Conservation (phyloP, 768 basidiomycete species). For the Tubosaeta sp. region DNA sequence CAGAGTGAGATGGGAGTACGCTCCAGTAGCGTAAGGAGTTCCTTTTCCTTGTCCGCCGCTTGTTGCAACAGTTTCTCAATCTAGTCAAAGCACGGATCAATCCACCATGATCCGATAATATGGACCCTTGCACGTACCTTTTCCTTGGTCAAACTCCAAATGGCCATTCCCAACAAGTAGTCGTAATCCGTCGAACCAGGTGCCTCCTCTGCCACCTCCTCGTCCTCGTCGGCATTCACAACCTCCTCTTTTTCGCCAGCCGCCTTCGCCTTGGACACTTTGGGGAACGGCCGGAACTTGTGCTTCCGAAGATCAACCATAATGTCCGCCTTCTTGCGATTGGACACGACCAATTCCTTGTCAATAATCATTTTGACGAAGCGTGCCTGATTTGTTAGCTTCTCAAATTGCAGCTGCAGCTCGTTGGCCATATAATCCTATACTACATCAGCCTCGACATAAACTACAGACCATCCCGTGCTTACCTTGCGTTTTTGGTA, state of each 20-base stretch:
- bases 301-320: slow-evolving; percentile 76
- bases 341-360: slow-evolving; percentile 74
- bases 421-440: slow-evolving; percentile 85
- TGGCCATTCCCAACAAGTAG: slow-evolving; percentile 92
- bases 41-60: slow-evolving; percentile 76
- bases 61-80: slow-evolving; percentile 81
- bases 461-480: neutral
- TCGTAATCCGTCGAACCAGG: slow-evolving; percentile 70
- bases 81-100: slow-evolving; percentile 34
- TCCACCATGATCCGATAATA: neutral
- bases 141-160: slow-evolving; percentile 92
- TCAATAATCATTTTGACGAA: slow-evolving; percentile 96
- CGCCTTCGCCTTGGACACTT: slow-evolving; percentile 61
- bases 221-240: slow-evolving; percentile 48
- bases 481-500: slow-evolving; percentile 96
- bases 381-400: slow-evolving; percentile 88
- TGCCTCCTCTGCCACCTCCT: slow-evolving; percentile 34
- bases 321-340: slow-evolving; percentile 85
- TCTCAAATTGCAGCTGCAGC: slow-evolving; percentile 76
- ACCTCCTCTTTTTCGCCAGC: slow-evolving; percentile 61
- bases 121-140: slow-evolving; percentile 48
- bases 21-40: slow-evolving; percentile 73
- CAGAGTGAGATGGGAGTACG: slow-evolving; percentile 81
- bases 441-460: neutral
- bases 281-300: slow-evolving; percentile 91